Conservation (phyloP, 139 green algal species). For the Micractinium conductrix region DNA sequence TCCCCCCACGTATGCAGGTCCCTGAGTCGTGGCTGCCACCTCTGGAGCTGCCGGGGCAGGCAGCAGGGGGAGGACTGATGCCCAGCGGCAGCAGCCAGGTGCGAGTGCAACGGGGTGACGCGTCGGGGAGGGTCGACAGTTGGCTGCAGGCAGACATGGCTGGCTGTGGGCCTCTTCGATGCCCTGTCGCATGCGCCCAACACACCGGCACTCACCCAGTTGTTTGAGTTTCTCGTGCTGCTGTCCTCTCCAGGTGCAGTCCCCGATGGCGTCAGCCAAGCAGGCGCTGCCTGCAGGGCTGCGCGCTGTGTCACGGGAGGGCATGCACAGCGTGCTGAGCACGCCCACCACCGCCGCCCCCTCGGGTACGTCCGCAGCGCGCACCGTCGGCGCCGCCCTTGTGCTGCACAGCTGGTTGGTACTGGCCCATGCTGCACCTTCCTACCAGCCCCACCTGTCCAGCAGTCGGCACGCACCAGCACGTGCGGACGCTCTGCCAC, state of each 20-base stretch:
- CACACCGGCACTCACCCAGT: too few relatives aligned
- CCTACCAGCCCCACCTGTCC: too few relatives aligned
- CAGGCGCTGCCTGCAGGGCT: neutral
- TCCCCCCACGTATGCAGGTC: neutral
- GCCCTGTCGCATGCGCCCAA: too few relatives aligned
- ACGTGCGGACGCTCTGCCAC: too few relatives aligned
- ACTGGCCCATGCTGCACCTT: too few relatives aligned
- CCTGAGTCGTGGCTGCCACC: conserved; percentile 41
- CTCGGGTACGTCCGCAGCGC: neutral
- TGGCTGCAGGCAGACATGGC: too few relatives aligned
- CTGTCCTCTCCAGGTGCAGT: neutral
- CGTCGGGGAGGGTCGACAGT: too few relatives aligned
- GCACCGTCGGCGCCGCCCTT: neutral
- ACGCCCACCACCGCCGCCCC: conserved; percentile 4
- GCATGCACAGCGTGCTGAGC: conserved; percentile 32
- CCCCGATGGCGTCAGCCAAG: neutral
- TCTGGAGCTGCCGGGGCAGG: conserved; percentile 19
- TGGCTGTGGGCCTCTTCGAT: too few relatives aligned
- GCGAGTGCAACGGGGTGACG: too few relatives aligned
- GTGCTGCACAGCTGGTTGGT: too few relatives aligned
- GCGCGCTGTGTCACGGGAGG: conserved; percentile 4
- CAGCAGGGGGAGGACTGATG: neutral
- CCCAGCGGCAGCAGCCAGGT: neutral
- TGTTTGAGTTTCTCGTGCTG: too few relatives aligned
- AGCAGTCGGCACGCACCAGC: too few relatives aligned